Evolutionary conservation across 148 eudicot genomes (phyloP).

Genomic region (Oxyria digyna): DNA sequence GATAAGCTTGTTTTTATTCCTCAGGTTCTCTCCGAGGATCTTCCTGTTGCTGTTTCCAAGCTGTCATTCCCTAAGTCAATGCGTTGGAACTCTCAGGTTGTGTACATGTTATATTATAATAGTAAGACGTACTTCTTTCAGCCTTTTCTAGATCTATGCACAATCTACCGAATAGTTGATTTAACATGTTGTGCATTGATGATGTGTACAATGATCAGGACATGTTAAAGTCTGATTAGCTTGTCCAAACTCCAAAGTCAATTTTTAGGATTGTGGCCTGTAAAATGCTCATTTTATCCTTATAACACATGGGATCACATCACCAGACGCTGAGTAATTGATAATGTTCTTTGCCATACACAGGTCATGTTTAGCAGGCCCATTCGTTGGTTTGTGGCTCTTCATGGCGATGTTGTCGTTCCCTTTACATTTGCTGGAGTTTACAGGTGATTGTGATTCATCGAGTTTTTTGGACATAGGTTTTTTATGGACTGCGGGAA

Average conservation of each 20-base stretch:
- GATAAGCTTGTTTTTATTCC: slow-evolving; percentile 11
- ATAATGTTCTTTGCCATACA: slow-evolving; percentile 4
- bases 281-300: background rate
- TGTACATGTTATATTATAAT: slow-evolving; percentile 1
- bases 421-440: slow-evolving; percentile 83
- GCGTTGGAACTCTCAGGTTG: slow-evolving; percentile 99
- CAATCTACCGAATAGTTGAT: background rate
- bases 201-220: background rate
- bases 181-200: background rate
- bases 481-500: background rate
- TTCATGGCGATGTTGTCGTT: slow-evolving; percentile 72
- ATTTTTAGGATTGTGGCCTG: background rate
- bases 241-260: background rate
- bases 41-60: slow-evolving; percentile 64
- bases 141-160: background rate
- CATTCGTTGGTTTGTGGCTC: slow-evolving; percentile 93
- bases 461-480: background rate
- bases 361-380: slow-evolving; percentile 92
- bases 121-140: background rate
- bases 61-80: slow-evolving; percentile 90
- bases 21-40: slow-evolving; percentile 82
- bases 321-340: background rate
- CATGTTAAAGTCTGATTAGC: background rate
- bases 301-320: background rate
- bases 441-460: slow-evolving; percentile 40